Base-by-base conservation (phyloP, 192 early-diverging fungal species). In the Podila epigama region DNA sequence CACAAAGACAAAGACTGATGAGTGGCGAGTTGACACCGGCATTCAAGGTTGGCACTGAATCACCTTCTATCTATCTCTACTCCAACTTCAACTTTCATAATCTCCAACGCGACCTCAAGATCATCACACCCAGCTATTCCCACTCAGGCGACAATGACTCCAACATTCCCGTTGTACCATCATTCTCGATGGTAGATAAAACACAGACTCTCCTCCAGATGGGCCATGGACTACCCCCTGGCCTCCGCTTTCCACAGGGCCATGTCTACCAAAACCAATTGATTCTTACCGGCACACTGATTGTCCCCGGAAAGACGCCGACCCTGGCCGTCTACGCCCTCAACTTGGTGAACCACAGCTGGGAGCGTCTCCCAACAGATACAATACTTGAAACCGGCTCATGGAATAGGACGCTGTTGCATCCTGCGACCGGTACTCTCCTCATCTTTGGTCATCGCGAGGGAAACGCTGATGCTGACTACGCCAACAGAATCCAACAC, bases 11-110 rank as follows among this genome's bases (percentile, higher is more conserved):
- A 32, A 52, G 72, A 12, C 34, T 77, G 3, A 62, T 33, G 35
- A 77, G 72, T 31, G 55, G 60, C 0, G 72, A 77, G 22, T 29
- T 77, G 55, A 68, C 72, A 5, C 72, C 72, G 18, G 59, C 72
- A 16, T 77, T 77, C 42, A 77, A 77, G 16, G 22, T 60, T 15
- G 66, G 66, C 39, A 63, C 35, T 3, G 72, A 77, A 5, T 1
- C 63, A 31, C 72, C 72, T 0, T 68, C 60, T 0, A 68, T 77
- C 48, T 77, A 77, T 27, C 72, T 77, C 15, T 77, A 68, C 48
- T 77, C 72, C 53, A 77, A 77, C 50, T 77, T 68, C 60, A 77
- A 77, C 50, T 77, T 77, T 52, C 72, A 68, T 15, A 77, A 63
- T 15, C 44, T 68, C 27, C 72, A 68, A 18, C 36, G 72, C 16